These are phyloP conservation scores for Colletotrichum tanaceti DNA, from an alignment of 2,329 filamentous ascomycete genomes.

Conservation along the genomic window DNA sequence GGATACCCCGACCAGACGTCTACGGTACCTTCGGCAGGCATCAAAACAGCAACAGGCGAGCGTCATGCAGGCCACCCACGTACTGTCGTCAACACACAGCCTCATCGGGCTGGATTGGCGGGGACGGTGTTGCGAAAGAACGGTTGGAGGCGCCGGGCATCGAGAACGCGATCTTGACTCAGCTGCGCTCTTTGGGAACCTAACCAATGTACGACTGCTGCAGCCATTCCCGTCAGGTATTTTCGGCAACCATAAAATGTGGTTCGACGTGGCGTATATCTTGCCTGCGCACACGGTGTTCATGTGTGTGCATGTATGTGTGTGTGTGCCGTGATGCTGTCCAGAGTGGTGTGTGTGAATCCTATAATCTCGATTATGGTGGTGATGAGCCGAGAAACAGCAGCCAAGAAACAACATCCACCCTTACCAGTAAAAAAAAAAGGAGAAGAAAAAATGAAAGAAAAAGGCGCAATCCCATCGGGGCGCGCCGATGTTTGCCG, in stretches of 20 bases:
- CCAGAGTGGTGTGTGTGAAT: neutral
- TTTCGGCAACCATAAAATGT: neutral
- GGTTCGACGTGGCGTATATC: neutral
- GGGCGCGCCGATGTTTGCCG: neutral
- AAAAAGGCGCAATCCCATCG: slow-evolving; percentile 1
- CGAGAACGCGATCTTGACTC: neutral
- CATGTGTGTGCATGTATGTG: too few relatives aligned
- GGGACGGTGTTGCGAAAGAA: neutral
- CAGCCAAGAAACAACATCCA: too few relatives aligned
- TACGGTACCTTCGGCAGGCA: neutral
- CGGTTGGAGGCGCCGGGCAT: too few relatives aligned
- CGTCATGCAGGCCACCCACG: neutral
- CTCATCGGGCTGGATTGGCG: neutral
- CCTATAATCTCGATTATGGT: neutral
- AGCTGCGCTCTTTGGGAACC: neutral
- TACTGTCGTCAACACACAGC: neutral
- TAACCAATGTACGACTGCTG: slow-evolving; percentile 7
- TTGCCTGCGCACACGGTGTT: neutral
- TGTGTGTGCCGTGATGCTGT: neutral
- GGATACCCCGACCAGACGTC: slow-evolving; percentile 9
- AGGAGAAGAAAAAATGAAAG: too few relatives aligned
- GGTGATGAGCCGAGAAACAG: neutral
- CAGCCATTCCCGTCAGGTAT: slow-evolving; percentile 11
- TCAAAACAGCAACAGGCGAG: neutral
- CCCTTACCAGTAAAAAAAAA: too few relatives aligned